Percentiles rank a stretch among this genome's conserved stretches.
phyloP scores from a whole-genome alignment of 768 basidiomycete genomes.

The Termitomyces sp. region DNA sequence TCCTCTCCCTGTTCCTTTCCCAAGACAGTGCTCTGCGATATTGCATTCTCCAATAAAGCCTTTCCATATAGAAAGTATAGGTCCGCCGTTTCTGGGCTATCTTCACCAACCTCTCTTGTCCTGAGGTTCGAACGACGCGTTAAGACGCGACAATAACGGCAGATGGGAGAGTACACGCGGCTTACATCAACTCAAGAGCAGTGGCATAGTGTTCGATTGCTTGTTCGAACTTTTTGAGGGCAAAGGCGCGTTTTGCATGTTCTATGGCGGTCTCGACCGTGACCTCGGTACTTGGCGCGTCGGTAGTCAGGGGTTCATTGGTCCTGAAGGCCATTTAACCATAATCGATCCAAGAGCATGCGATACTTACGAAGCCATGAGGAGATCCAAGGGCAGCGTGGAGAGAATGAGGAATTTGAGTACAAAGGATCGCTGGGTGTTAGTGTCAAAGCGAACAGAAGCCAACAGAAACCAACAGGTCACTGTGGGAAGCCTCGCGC shows the following conservation, averaged over 20 bases:
- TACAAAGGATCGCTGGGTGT: not conserved
- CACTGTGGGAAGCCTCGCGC: conserved; percentile 1
- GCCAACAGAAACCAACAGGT: not conserved
- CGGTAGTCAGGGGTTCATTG: conserved; percentile 6
- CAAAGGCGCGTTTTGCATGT: conserved; percentile 84
- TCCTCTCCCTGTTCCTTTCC: conserved; percentile 78
- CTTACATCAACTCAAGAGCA: conserved; percentile 80
- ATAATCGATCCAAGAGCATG: not conserved
- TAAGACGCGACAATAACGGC: conserved; percentile 2
- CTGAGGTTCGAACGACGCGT: conserved; percentile 34
- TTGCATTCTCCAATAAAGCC: conserved; percentile 89
- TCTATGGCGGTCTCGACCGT: conserved; percentile 60
- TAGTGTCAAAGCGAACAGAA: not conserved
- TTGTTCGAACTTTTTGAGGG: conserved; percentile 80
- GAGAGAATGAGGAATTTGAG: not conserved
- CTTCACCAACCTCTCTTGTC: conserved; percentile 70
- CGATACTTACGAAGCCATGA: conserved; percentile 12
- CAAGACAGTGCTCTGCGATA: conserved; percentile 79
- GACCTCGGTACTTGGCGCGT: conserved; percentile 21
- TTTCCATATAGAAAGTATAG: conserved; percentile 90
- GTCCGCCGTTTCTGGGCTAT: conserved; percentile 81
- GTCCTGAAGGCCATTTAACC: conserved; percentile 3
- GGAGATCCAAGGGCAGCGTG: not conserved
- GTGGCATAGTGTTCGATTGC: conserved; percentile 81
- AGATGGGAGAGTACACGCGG: conserved; percentile 25